Percentiles rank a stretch among this genome's conserved stretches.
These are phyloP conservation scores for Hypoxylon sp. DNA, from an alignment of 2,329 filamentous ascomycete genomes.

Conservation along the genomic window DNA sequence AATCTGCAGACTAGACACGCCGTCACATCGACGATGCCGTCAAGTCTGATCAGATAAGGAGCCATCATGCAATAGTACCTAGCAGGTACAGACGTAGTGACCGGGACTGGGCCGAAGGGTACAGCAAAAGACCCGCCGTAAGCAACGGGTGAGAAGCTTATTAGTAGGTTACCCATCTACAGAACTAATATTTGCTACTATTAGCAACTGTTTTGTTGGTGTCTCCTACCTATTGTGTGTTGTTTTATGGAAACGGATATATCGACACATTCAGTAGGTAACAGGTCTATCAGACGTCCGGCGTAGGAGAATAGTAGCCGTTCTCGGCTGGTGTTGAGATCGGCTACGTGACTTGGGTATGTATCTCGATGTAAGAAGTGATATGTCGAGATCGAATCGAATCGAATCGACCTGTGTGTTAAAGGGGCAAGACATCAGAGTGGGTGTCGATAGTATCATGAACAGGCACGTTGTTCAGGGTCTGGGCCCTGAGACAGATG, in stretches of 20 bases:
- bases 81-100: conserved; percentile 6
- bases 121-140: conserved; percentile 2
- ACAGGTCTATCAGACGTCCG: too few species aligned
- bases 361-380: neutral
- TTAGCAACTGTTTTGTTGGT: too few species aligned
- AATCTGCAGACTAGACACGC: conserved; percentile 12
- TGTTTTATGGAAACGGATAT: neutral
- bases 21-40: conserved; percentile 25
- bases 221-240: conserved; percentile 9
- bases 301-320: too few species aligned
- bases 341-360: conserved; percentile 1
- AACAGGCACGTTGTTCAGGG: conserved; percentile 7
- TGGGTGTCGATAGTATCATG: conserved; percentile 8
- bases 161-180: neutral
- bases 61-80: conserved; percentile 11
- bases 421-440: conserved; percentile 6
- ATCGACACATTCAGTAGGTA: conserved; percentile 11
- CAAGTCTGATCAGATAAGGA: conserved; percentile 8
- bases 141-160: neutral
- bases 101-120: neutral
- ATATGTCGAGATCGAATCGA: conserved; percentile 7
- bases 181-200: neutral
- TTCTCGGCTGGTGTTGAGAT: too few species aligned
- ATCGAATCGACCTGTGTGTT: too few species aligned
- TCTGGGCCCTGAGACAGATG: neutral